Conservation (phyloP, 2,329 filamentous ascomycete species). For the Ophiostoma tasmaniense region DNA sequence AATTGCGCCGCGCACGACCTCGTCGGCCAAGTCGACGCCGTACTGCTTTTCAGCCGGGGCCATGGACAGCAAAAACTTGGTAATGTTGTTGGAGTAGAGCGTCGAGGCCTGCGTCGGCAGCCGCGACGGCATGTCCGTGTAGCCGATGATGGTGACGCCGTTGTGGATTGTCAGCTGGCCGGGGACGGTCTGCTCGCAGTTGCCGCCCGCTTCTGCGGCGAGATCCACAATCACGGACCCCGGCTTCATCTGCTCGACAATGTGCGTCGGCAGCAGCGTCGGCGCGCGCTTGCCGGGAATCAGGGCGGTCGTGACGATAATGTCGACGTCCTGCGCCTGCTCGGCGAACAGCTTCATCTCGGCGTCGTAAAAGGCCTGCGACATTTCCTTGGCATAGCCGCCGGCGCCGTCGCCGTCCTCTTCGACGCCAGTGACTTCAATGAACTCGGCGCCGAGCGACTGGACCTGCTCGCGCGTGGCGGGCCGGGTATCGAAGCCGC, state of each 20-base stretch:
- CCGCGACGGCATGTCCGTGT: conserved; percentile 79
- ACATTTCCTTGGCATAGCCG: conserved; percentile 91
- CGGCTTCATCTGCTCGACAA: conserved; percentile 79
- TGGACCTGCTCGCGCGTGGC: conserved; percentile 84
- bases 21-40: conserved; percentile 70
- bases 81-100: conserved; percentile 89
- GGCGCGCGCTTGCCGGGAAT: conserved; percentile 79
- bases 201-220: conserved; percentile 79
- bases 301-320: conserved; percentile 85
- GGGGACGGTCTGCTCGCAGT: conserved; percentile 72
- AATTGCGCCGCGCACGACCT: conserved; percentile 78
- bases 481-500: conserved; percentile 85
- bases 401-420: conserved; percentile 79
- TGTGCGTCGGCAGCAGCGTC: conserved; percentile 71
- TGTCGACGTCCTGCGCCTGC: conserved; percentile 80
- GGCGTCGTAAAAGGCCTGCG: conserved; percentile 83
- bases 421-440: conserved; percentile 68
- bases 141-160: conserved; percentile 78
- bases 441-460: conserved; percentile 80
- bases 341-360: conserved; percentile 90
- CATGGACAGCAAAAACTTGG: conserved; percentile 79
- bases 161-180: conserved; percentile 63
- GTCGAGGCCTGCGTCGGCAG: conserved; percentile 84
- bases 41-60: conserved; percentile 68
- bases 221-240: conserved; percentile 84